Evolutionary conservation across 2,329 filamentous ascomycete species (phyloP), one percentile per base, ranked within the genome.

Genomic region (Phaeosphaeria sp.): DNA sequence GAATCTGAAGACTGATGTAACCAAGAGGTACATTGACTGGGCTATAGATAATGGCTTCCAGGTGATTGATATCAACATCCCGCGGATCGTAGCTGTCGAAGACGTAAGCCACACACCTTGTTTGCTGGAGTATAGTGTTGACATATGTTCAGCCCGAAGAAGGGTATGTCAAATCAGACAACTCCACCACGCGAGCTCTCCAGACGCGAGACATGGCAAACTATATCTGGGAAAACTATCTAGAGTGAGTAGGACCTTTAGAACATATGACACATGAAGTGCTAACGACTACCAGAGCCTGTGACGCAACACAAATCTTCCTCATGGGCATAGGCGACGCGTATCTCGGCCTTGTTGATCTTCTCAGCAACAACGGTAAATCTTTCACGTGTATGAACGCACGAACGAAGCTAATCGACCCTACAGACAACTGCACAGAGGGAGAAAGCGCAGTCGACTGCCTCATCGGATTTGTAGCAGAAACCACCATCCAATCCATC

Each of bases 201-300:
- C 82, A 82, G 53, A 84, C 83, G 0, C 87, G 90, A 60, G 89
- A 94, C 59, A 81, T 97, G 11, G 87, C 94, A 4, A 88, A 85
- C 59, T 98, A 97, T 71, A 81, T 99, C 15, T 99, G 95, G 95
- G 93, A 97, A 68, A 99, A 99, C 72, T 97, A 97, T 72, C 87
- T 99, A 20, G 91, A 97, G 81, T 87, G 77, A 67, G 81, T 17
- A 20, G 22, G 4, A 11, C 20, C 4, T 4, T 6, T 3, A 13
- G 17, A 44, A 36, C 15, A 7, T 39, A 27, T 0, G n/a, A 22
- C 7, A 6, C 17, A n/a, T 18, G 30, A 25, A 30, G 63, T 42
- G 60, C 64, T 63, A 47, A 66, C 42, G 7, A 4, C 7, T 5
- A 46, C 7, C 42, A 78, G 74, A 30, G 88, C 89, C 50, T 85